phyloP scores from a whole-genome alignment of 345 rosid species.

The Eucalyptus cloeziana region DNA sequence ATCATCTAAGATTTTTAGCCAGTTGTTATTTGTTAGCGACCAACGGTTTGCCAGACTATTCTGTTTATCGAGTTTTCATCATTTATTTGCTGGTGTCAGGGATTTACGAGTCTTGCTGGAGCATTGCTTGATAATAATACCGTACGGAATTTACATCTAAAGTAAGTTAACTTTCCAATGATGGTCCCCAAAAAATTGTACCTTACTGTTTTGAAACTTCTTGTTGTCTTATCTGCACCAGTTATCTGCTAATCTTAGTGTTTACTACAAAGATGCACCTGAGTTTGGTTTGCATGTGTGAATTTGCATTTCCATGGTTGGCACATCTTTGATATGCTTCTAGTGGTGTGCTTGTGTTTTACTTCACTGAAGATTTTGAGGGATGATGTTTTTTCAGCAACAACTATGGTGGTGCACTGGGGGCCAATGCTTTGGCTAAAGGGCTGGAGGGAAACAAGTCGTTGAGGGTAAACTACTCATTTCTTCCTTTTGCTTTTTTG shows the following conservation, averaged over 20 bases:
- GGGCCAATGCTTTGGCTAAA: constrained; percentile 91
- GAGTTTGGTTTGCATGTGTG: neutral
- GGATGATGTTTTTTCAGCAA: constrained; percentile 42
- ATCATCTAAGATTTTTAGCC: neutral
- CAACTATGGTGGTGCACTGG: constrained; percentile 94
- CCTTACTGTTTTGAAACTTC: neutral
- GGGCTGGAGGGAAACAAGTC: constrained; percentile 89
- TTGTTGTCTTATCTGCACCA: neutral
- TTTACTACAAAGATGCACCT: neutral
- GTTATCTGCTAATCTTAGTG: neutral
- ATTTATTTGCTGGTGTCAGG: constrained; percentile 59
- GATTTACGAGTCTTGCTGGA: constrained; percentile 92
- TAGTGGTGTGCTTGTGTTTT: neutral
- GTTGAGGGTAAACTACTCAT: constrained; percentile 38
- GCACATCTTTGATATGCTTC: neutral
- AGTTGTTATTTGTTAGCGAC: neutral
- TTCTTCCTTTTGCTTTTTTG: neutral
- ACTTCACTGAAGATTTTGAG: neutral
- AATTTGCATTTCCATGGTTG: neutral
- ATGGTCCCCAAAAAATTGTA: neutral
- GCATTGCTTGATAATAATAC: constrained; percentile 63
- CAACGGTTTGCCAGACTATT: neutral
- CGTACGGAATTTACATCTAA: constrained; percentile 62
- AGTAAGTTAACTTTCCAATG: constrained; percentile 36
- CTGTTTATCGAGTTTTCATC: neutral